Evolutionary conservation across 768 basidiomycete species (phyloP).

Genomic region (Suillus americanus): DNA sequence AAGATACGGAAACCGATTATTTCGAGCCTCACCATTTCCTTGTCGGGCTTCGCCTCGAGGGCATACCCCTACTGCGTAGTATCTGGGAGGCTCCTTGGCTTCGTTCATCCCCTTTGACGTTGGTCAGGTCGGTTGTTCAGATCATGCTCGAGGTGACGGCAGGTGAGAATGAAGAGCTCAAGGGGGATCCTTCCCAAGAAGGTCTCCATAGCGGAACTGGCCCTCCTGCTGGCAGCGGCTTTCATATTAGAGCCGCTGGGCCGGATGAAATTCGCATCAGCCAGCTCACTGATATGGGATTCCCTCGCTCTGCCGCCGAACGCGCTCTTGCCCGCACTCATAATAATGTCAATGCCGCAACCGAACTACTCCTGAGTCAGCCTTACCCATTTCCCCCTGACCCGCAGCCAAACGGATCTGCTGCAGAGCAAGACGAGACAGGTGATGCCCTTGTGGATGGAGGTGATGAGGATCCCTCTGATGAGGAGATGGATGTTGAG

Average conservation of each 20-base stretch:
- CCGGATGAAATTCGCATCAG: constrained; percentile 79
- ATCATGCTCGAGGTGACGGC: constrained; percentile 79
- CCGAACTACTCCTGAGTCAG: constrained; percentile 81
- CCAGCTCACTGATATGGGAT: constrained; percentile 95
- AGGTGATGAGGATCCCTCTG: constrained; percentile 20
- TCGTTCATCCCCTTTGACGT: constrained; percentile 65
- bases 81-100: constrained; percentile 90
- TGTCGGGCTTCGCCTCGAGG: constrained; percentile 70
- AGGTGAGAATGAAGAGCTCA: constrained; percentile 76
- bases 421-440: constrained; percentile 23
- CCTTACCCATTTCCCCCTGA: constrained; percentile 78
- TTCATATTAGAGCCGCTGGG: constrained; percentile 38
- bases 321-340: constrained; percentile 79
- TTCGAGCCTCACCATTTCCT: constrained; percentile 89
- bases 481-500: constrained; percentile 30
- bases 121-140: constrained; percentile 75
- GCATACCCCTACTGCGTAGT: constrained; percentile 62
- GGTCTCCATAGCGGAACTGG: constrained; percentile 29
- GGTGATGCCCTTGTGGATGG: constrained; percentile 30
- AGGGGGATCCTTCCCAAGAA: constrained; percentile 43
- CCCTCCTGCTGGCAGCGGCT: constrained; percentile 31
- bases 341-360: constrained; percentile 87
- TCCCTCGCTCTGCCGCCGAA: constrained; percentile 84
- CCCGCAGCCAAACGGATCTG: constrained; percentile 36
- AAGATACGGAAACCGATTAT: constrained; percentile 72